Base-by-base conservation (phyloP, 805 yeast species). In the Candida mattraensis region DNA sequence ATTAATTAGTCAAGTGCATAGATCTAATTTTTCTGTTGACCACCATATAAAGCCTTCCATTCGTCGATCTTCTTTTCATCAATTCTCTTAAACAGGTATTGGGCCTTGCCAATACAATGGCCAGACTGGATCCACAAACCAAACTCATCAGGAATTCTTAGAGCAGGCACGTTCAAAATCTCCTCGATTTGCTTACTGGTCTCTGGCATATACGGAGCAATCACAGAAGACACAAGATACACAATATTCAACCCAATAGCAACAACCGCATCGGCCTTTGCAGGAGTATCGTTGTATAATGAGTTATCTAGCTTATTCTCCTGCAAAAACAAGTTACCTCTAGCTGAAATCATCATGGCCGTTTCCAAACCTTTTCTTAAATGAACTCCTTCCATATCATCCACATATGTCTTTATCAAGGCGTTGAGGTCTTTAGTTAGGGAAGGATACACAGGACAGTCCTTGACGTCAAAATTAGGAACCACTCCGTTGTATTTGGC, bases 291-390 rank as follows among this genome's bases (percentile, higher is more conserved):
- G 37, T 78, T 76, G 63, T 80, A 87, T 47, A 89, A 70, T 7
- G 85, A 70, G 72, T 93, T 93, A 64, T 91, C 98, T 53, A 93
- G 74, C 67, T 89, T 89, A 69, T 89, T 88, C 33, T 91, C 99
- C 68, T 93, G 99, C 61, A 93, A 74, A 74, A 91, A 93, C 62
- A 74, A 84, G 67, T 93, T 93, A 64, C 99, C 99, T 53, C 96
- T 80, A 14, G 95, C 78, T 40, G 96, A 84, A 39, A 93, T 69
- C 20, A 85, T 72, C 96, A 93, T 88, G 43, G 96, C 95, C 24
- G 80, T 63, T 62, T 89, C 98, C 45, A 91, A 71, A 60, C 97
- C 98, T 56, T 80, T 83, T 64, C 96, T 83, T 55, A 87, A 75
- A 57, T 78, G 86, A 30, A 80, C 85, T 22, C 72, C 72, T 60